Base-by-base conservation (phyloP, 192 early-diverging fungal genomes). In the Gryganskiella cystojenkinii region DNA sequence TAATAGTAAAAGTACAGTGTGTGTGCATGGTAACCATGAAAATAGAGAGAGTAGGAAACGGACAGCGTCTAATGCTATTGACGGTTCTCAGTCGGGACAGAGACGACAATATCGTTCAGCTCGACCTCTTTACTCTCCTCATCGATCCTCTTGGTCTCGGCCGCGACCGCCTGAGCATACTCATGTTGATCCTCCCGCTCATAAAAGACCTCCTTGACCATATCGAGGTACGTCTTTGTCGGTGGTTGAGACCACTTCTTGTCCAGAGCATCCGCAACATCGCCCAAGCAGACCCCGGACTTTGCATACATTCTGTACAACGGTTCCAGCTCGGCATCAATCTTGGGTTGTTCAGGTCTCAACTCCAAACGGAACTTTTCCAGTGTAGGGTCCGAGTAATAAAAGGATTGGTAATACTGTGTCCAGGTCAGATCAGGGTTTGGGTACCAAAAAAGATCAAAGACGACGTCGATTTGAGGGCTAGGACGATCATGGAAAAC, bases 351-450 rank as follows among this genome's bases (percentile, higher is more conserved):
- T 35, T 81, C 68, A 2, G 84, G 80, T 2, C 84, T 71, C 11
- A 86, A 72, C 27, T 86, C 84, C n/a, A 86, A 61, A 31, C 81
- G 63, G 40, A 72, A 79, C 7, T 9, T 44, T 22, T 83, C 82
- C 42, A 67, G 51, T 2, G 61, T 59, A 35, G 67, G 71, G 49
- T 85, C 84, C 9, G 80, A 76, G 49, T 56, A 49, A 35, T 82
- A 70, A 28, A 81, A 82, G 20, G 80, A 80, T 27, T 81, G 80
- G 14, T 82, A 72, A 35, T 80, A 82, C 20, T 80, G 47, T 4
- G 66, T 20, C 58, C 69, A 80, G 15, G 79, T 81, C 37, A 83
- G 66, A n/a, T 83, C 84, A 13, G 82, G 82, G 56, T 86, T 81
- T 6, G 60, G 80, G 30, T 75, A 83, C 13, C 76, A 64, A 11